phyloP scores from a whole-genome alignment of 805 yeast genomes.

The Spathaspora sp. region DNA sequence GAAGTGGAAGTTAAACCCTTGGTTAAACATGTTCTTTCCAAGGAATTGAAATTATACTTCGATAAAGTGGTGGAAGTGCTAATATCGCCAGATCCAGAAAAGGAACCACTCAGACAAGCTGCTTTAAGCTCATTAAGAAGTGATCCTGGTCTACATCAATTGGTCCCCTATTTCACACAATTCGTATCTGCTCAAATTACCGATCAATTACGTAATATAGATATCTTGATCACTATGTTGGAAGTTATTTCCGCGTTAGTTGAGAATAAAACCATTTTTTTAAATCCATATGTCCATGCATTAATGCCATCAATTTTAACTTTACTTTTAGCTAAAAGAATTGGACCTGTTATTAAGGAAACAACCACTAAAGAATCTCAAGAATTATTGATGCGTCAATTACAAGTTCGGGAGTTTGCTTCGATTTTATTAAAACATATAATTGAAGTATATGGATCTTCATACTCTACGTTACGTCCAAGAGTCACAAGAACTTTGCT shows the following conservation, averaged over 20 bases:
- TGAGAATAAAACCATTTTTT: constrained; percentile 77
- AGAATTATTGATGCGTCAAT: constrained; percentile 29
- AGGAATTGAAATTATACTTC: constrained; percentile 89
- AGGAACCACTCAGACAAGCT: constrained; percentile 62
- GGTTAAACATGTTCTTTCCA: constrained; percentile 92
- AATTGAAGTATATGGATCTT: constrained; percentile 73
- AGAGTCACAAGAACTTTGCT: constrained; percentile 89
- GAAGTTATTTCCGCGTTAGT: constrained; percentile 84
- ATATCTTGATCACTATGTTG: constrained; percentile 74
- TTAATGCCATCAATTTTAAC: constrained; percentile 96
- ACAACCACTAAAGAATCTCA: constrained; percentile 28
- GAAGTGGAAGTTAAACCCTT: constrained; percentile 75
- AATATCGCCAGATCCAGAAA: constrained; percentile 50
- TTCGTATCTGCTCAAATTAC: constrained; percentile 95
- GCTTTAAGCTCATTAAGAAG: constrained; percentile 81
- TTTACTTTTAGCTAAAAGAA: constrained; percentile 77
- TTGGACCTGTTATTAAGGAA: constrained; percentile 54
- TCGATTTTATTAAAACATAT: constrained; percentile 78
- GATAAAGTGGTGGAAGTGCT: constrained; percentile 85
- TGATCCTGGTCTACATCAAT: constrained; percentile 95
- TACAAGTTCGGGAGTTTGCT: constrained; percentile 82
- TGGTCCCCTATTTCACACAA: constrained; percentile 94
- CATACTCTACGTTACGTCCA: constrained; percentile 86
- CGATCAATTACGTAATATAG: constrained; percentile 71
- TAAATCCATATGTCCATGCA: constrained; percentile 95